A percentile compares a stretch with the other conserved stretches of the same genome.
phyloP scores from a whole-genome alignment of 1,284 basidiomycete species.

The Boletus mariae region DNA sequence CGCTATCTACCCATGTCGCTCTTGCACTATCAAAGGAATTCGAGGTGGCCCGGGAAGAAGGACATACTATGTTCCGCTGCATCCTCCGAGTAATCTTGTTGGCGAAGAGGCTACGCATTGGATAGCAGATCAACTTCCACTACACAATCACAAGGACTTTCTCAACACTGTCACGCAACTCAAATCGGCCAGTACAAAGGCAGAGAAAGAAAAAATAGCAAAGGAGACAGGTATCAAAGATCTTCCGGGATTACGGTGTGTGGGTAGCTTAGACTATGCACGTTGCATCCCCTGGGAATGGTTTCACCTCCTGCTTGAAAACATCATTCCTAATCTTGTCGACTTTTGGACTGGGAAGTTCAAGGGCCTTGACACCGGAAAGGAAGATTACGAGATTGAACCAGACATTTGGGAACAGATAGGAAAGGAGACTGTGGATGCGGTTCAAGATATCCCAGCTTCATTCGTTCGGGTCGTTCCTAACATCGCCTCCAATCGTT shows the following conservation, averaged over 20 bases:
- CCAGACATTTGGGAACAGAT: constrained; percentile 23
- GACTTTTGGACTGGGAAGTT: constrained; percentile 30
- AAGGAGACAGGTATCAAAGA: constrained; percentile 26
- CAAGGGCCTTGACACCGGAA: constrained; percentile 27
- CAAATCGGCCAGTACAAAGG: constrained; percentile 4
- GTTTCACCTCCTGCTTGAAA: constrained; percentile 33
- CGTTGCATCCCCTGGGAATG: constrained; percentile 29
- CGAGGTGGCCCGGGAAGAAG: neutral
- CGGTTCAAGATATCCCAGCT: constrained; percentile 4
- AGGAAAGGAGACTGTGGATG: constrained; percentile 11
- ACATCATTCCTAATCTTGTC: constrained; percentile 24
- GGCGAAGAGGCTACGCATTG: no score
- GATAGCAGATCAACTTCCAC: no score
- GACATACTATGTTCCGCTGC: neutral
- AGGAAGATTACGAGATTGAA: constrained; percentile 18
- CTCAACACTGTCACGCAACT: neutral
- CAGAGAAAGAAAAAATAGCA: constrained; percentile 6
- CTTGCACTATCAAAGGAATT: neutral
- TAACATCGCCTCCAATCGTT: constrained; percentile 1
- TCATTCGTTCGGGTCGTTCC: constrained; percentile 6
- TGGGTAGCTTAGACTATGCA: constrained; percentile 19
- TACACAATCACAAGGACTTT: neutral
- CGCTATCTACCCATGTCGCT: neutral
- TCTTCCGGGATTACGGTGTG: constrained; percentile 12
- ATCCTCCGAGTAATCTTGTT: neutral